These are phyloP conservation scores for Botrytis hyacinthi DNA, from an alignment of 2,329 filamentous ascomycete species.

Conservation along the genomic window DNA sequence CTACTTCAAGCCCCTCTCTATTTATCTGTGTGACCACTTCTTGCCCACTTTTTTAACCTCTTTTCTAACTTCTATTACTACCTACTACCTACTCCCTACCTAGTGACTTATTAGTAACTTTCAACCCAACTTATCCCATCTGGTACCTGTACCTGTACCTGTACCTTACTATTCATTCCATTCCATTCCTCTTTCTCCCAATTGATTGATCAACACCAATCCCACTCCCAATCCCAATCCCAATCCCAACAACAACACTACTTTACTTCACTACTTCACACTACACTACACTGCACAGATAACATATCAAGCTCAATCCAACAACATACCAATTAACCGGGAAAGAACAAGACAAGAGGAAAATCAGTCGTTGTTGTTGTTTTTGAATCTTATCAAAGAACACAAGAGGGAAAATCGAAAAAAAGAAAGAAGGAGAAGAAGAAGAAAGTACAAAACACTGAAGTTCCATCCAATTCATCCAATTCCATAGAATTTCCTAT, in stretches of 20 bases:
- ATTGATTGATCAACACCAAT: not conserved
- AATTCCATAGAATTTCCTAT: slow-evolving; percentile 19
- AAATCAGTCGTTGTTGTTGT: not conserved
- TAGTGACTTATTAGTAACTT: not conserved
- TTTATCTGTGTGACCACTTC: not conserved
- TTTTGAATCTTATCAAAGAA: not conserved
- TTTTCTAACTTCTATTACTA: not conserved
- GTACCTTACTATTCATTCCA: not conserved
- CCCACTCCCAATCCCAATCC: not conserved
- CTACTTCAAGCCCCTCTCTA: not conserved
- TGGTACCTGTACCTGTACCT: no score
- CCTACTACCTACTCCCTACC: not conserved
- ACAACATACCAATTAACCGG: not conserved
- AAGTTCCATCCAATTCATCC: not conserved
- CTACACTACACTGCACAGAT: not conserved
- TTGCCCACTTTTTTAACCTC: not conserved
- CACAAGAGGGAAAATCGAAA: not conserved
- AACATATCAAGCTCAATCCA: not conserved
- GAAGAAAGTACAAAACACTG: slow-evolving; percentile 3
- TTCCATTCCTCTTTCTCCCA: slow-evolving; percentile 1
- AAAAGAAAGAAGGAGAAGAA: not conserved
- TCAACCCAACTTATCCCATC: not conserved
- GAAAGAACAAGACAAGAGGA: slow-evolving; percentile 17
- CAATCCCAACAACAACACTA: not conserved
- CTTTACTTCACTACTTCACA: not conserved